Percentiles rank a stretch among this genome's conserved stretches.
Conservation (phyloP, 192 early-diverging fungal species). For the Obelidium mucronatum region DNA sequence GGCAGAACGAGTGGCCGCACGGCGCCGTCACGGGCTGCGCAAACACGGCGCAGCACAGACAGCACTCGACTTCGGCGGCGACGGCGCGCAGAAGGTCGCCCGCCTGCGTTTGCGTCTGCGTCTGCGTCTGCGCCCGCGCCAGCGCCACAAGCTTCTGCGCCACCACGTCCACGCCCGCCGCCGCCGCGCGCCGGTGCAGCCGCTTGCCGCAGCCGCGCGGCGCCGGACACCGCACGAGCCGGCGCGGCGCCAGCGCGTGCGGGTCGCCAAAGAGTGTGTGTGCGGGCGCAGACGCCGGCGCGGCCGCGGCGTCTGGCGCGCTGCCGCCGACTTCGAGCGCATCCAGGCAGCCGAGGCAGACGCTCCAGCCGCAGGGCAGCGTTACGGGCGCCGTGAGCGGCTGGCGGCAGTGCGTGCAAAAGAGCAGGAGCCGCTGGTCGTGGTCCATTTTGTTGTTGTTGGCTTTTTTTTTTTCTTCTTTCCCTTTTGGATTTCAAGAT, state of each 20-base stretch:
- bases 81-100: background rate
- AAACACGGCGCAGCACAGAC: conserved; percentile 63
- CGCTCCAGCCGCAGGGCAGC: conserved; percentile 18
- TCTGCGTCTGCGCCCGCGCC: background rate
- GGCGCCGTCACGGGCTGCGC: conserved; percentile 65
- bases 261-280: background rate
- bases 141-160: background rate
- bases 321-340: background rate
- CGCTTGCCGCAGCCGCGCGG: background rate
- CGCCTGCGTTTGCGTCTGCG: background rate
- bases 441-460: too few relatives aligned
- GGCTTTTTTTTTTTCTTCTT: too few relatives aligned
- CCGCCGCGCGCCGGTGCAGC: background rate
- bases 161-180: conserved; percentile 1
- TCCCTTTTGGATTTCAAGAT: too few relatives aligned
- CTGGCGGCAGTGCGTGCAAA: conserved; percentile 8
- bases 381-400: conserved; percentile 18
- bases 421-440: background rate
- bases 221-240: conserved; percentile 6
- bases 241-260: background rate
- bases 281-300: background rate
- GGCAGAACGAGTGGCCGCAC: conserved; percentile 74
- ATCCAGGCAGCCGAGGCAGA: conserved; percentile 6
- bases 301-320: background rate
- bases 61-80: conserved; percentile 62